These are phyloP conservation scores for Chrysoporthe puriensis DNA, from an alignment of 2,329 filamentous ascomycete genomes.

Conservation along the genomic window DNA sequence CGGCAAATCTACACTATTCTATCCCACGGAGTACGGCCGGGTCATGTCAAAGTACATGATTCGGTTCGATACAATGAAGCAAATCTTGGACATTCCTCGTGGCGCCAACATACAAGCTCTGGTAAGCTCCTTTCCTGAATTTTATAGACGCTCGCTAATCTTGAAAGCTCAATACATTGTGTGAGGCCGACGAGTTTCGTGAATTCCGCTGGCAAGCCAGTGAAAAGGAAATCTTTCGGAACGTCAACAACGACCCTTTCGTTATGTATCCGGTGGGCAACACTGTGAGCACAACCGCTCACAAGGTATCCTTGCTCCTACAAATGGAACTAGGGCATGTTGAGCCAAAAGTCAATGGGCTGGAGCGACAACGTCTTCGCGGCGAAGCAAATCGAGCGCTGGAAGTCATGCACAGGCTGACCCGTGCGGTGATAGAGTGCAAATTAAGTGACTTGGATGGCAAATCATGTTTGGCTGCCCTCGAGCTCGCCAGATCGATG, in stretches of 20 bases:
- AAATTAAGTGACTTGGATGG: constrained; percentile 65
- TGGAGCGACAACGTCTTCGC: constrained; percentile 13
- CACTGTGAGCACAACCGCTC: constrained; percentile 64
- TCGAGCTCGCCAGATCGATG: constrained; percentile 79
- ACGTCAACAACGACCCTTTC: constrained; percentile 69
- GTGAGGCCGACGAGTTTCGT: constrained; percentile 72
- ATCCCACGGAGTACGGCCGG: constrained; percentile 72
- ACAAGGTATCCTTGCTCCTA: constrained; percentile 80
- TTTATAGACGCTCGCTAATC: constrained; percentile 24
- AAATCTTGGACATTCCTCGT: constrained; percentile 64
- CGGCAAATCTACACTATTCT: constrained; percentile 48
- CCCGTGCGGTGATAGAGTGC: constrained; percentile 78
- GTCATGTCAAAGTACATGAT: constrained; percentile 86
- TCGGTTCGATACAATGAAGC: constrained; percentile 78
- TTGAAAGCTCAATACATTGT: constrained; percentile 65
- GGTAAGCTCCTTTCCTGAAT: constrained; percentile 50
- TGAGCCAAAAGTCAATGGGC: constrained; percentile 46
- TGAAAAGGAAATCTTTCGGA: constrained; percentile 72
- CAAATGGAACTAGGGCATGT: constrained; percentile 70
- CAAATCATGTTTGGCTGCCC: constrained; percentile 65
- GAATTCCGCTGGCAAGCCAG: constrained; percentile 71
- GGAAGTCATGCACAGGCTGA: constrained; percentile 68
- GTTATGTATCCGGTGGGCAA: constrained; percentile 75
- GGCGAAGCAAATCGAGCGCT: constrained; percentile 53
- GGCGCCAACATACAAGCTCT: constrained; percentile 68